A percentile compares a stretch with the other conserved stretches of the same genome.
Conservation (phyloP, 202 grass and related monocot genomes). For the Schoenoplectus triqueter region DNA sequence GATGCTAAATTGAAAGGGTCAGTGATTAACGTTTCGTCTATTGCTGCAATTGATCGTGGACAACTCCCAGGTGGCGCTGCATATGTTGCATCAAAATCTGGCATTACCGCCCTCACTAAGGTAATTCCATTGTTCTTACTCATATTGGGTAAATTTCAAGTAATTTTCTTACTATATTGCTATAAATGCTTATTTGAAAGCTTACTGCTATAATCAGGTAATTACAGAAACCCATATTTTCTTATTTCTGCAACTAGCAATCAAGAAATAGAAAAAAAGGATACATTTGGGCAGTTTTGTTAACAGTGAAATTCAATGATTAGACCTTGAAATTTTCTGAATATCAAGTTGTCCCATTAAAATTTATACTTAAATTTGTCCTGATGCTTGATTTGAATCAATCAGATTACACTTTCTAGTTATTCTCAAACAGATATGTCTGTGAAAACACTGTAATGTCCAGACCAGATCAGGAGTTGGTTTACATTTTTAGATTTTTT, state of each 20-base stretch:
- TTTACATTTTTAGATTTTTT: not conserved
- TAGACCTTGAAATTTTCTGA: not conserved
- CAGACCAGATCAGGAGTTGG: not conserved
- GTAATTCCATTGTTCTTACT: slow-evolving; percentile 22
- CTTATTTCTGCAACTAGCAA: not conserved
- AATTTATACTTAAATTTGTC: not conserved
- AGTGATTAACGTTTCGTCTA: slow-evolving; percentile 49
- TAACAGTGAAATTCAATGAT: not conserved
- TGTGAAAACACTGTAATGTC: not conserved
- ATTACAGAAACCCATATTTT: not conserved
- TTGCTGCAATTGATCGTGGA: slow-evolving; percentile 37
- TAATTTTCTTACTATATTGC: not conserved
- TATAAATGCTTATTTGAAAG: not conserved
- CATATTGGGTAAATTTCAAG: not conserved
- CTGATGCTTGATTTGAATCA: not conserved
- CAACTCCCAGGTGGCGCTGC: slow-evolving; percentile 46
- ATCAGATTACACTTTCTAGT: not conserved
- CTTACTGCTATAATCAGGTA: not conserved
- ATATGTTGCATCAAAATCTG: slow-evolving; percentile 47
- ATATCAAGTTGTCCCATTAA: not conserved
- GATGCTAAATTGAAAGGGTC: slow-evolving; percentile 46
- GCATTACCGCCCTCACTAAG: slow-evolving; percentile 39
- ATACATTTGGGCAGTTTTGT: not conserved
- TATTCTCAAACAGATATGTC: not conserved
- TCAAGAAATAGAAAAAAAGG: not conserved